phyloP scores from a whole-genome alignment of 1,284 basidiomycete species.

The Puccinia polysora region DNA sequence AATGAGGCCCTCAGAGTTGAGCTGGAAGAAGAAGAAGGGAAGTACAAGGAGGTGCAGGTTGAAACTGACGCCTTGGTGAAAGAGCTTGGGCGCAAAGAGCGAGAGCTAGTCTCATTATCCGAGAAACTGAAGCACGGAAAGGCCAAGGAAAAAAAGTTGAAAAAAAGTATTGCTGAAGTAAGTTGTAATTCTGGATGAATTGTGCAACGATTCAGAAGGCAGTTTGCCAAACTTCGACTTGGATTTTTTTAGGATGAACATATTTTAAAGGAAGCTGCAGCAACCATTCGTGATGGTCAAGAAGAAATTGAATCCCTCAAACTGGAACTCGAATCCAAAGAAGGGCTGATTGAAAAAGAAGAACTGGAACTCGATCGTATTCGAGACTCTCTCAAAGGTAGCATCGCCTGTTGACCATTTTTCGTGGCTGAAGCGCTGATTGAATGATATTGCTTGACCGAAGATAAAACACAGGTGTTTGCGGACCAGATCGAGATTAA shows the following conservation, averaged over 20 bases:
- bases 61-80: slow-evolving; percentile 68
- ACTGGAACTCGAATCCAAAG: slow-evolving; percentile 68
- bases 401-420: slow-evolving; percentile 29
- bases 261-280: slow-evolving; percentile 63
- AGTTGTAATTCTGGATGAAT: slow-evolving; percentile 46
- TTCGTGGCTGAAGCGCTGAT: background rate
- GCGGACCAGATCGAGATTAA: slow-evolving; percentile 86
- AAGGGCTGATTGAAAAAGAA: slow-evolving; percentile 69
- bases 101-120: slow-evolving; percentile 74
- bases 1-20: slow-evolving; percentile 49
- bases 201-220: background rate
- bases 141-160: slow-evolving; percentile 80
- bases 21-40: slow-evolving; percentile 47
- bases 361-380: slow-evolving; percentile 80
- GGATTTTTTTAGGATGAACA: slow-evolving; percentile 60
- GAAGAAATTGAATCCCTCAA: slow-evolving; percentile 71
- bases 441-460: background rate
- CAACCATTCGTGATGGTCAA: slow-evolving; percentile 65
- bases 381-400: slow-evolving; percentile 82
- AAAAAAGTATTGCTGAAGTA: slow-evolving; percentile 77
- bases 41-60: slow-evolving; percentile 66
- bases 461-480: slow-evolving; percentile 92
- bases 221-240: background rate
- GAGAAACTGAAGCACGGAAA: slow-evolving; percentile 83
- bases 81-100: slow-evolving; percentile 74